These are phyloP conservation scores for Fomitiporia mediterranea DNA, from an alignment of 1,284 basidiomycete species.

Conservation along the genomic window DNA sequence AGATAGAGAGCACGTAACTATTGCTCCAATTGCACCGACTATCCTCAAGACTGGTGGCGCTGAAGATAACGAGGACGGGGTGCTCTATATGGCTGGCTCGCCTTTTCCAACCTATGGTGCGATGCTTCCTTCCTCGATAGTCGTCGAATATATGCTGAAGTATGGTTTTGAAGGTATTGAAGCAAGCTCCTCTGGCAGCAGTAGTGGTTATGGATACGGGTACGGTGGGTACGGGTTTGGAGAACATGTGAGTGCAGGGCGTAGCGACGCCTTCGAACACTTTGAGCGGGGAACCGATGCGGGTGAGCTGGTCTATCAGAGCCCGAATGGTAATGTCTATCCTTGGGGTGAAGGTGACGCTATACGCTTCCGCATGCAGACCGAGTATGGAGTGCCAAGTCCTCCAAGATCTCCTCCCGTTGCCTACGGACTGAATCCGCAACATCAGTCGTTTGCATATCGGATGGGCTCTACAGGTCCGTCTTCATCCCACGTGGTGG, in stretches of 20 bases:
- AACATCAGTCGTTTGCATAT: neutral
- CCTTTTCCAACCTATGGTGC: conserved; percentile 3
- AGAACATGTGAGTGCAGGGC: conserved; percentile 14
- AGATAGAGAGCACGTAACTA: conserved; percentile 71
- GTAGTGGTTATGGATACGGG: conserved; percentile 10
- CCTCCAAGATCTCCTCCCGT: neutral
- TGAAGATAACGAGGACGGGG: conserved; percentile 38
- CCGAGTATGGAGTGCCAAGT: conserved; percentile 10
- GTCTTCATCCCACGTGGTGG: neutral
- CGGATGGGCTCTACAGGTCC: neutral
- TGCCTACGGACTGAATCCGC: neutral
- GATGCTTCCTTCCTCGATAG: no score
- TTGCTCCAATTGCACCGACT: conserved; percentile 93
- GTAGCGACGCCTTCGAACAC: conserved; percentile 7
- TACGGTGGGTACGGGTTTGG: conserved; percentile 19
- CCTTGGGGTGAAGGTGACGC: conserved; percentile 19
- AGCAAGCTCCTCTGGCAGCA: conserved; percentile 14
- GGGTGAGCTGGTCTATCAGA: conserved; percentile 17
- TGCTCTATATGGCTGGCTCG: conserved; percentile 24
- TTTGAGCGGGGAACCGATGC: conserved; percentile 14
- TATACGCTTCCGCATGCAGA: conserved; percentile 16
- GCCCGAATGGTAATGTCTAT: conserved; percentile 16
- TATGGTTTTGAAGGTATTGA: conserved; percentile 5
- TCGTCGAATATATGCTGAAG: no score
- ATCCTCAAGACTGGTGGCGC: conserved; percentile 77